These are phyloP conservation scores for Colletotrichum sp. DNA, from an alignment of 2,329 filamentous ascomycete genomes.

Conservation along the genomic window DNA sequence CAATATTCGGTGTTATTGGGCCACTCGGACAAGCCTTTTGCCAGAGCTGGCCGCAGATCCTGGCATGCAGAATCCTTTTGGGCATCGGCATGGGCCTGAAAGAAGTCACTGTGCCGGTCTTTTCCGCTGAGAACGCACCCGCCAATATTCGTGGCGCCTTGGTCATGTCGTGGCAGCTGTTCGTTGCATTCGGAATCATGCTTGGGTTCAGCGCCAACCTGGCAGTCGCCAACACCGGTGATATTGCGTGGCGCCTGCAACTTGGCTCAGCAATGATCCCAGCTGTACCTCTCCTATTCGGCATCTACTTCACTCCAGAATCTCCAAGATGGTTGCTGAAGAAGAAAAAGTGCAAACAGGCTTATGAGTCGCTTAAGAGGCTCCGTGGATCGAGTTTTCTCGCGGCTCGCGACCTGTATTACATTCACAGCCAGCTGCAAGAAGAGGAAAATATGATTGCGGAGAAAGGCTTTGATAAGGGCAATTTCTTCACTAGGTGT, in stretches of 20 bases:
- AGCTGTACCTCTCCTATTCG: slow-evolving; percentile 55
- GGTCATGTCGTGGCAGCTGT: slow-evolving; percentile 77
- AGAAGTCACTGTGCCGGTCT: slow-evolving; percentile 55
- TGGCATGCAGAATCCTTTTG: slow-evolving; percentile 52
- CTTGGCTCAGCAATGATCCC: slow-evolving; percentile 68
- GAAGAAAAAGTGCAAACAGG: slow-evolving; percentile 57
- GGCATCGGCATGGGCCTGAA: slow-evolving; percentile 66
- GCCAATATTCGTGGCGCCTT: slow-evolving; percentile 59
- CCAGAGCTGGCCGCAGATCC: slow-evolving; percentile 63
- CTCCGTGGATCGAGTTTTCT: slow-evolving; percentile 64
- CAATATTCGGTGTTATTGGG: slow-evolving; percentile 65
- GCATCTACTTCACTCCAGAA: slow-evolving; percentile 67
- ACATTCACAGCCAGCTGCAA: slow-evolving; percentile 50
- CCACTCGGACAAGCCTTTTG: slow-evolving; percentile 64
- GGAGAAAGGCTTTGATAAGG: slow-evolving; percentile 25
- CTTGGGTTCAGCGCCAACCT: slow-evolving; percentile 64
- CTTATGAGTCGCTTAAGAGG: slow-evolving; percentile 59
- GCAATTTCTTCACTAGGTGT: slow-evolving; percentile 53
- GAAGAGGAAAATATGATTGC: slow-evolving; percentile 25
- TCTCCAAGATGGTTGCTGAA: slow-evolving; percentile 72
- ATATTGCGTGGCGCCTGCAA: slow-evolving; percentile 62
- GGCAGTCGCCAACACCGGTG: slow-evolving; percentile 53
- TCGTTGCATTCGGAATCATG: slow-evolving; percentile 61
- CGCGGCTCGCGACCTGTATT: slow-evolving; percentile 67
- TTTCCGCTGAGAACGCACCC: slow-evolving; percentile 57